phyloP scores from a whole-genome alignment of 805 yeast genomes.

The Ogataea henricii region DNA sequence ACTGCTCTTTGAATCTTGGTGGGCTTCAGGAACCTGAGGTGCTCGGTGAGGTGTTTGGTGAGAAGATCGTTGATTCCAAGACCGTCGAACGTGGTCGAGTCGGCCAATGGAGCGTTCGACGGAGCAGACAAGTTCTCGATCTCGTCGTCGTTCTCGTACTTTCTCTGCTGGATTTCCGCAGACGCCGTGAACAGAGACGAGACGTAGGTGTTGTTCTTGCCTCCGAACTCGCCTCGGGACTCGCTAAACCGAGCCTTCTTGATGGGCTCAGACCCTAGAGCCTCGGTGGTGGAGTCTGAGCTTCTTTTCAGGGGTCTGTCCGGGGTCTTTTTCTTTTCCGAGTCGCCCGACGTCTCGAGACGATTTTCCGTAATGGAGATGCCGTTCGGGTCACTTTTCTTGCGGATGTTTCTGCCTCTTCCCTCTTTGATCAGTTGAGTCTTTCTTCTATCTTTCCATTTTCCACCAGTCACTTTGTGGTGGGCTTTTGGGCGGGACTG shows the following conservation, averaged over 20 bases:
- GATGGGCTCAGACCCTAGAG: slow-evolving; percentile 20
- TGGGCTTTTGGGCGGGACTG: slow-evolving; percentile 14
- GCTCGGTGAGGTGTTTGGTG: slow-evolving; percentile 53
- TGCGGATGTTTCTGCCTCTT: slow-evolving; percentile 33
- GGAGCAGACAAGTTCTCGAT: slow-evolving; percentile 43
- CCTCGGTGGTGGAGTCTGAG: slow-evolving; percentile 19
- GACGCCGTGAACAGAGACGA: slow-evolving; percentile 83
- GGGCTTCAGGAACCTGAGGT: slow-evolving; percentile 63
- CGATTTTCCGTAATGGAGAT: slow-evolving; percentile 9
- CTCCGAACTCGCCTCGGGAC: slow-evolving; percentile 53
- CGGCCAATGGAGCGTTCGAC: slow-evolving; percentile 85
- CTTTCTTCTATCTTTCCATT: slow-evolving; percentile 80
- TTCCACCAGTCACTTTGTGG: slow-evolving; percentile 64
- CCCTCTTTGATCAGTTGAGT: slow-evolving; percentile 54
- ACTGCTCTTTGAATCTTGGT: slow-evolving; percentile 86
- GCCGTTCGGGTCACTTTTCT: slow-evolving; percentile 20
- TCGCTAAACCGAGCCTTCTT: slow-evolving; percentile 43
- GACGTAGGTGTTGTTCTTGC: slow-evolving; percentile 65
- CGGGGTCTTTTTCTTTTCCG: background rate
- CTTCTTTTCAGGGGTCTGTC: background rate
- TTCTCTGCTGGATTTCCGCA: slow-evolving; percentile 49
- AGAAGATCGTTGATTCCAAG: slow-evolving; percentile 65
- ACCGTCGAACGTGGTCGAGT: slow-evolving; percentile 67
- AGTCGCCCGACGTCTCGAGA: background rate
- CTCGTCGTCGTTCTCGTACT: slow-evolving; percentile 36